Evolutionary conservation across 192 early-diverging fungal genomes (phyloP), one percentile per base, ranked within the genome.

Genomic region (Kickxella alabastrina): DNA sequence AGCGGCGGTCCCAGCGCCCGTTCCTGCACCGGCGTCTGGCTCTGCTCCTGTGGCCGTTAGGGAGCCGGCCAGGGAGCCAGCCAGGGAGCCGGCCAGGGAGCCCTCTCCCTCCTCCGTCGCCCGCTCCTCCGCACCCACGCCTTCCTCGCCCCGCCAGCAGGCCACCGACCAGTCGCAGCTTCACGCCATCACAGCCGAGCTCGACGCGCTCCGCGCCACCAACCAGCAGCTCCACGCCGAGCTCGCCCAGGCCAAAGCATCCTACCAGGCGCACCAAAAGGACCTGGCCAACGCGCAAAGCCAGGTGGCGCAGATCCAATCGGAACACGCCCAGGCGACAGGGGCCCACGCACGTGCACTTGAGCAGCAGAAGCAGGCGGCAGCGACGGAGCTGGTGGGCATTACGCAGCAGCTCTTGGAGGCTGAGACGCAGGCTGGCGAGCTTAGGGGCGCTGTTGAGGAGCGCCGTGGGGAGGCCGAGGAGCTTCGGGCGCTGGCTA

Each of bases 151-250:
- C 47, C 5, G 52, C 52, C 18, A 9, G 9, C 28, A 8, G 22
- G 12, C 37, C 50, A 9, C 49, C 32, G 9, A 3, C 49, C 31
- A 64, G 8, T 49, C 61, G 3, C 64, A 59, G 21, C 49, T 68
- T 19, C 90, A 88, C 77, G 79, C 19, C 81, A 81, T 54, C 83
- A 35, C 77, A 80, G 35, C 57, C 85, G 62, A 91, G 92, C 48
- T 91, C 82, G 77, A 88, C 87, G 54, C 80, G 83, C 35, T 90
- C 77, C 31, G 87, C 82, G 1, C 88, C 83, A 21, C 74, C 84
- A 42, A 67, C 81, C 51, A 85, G 79, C 21, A 80, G 82, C 51
- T 66, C 49, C 63, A 51, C 46, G 26, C 15, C 8, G 41, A 57
- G 49, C 70, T 74, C 17, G 45, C 17, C 15, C 26, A 62, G 35